Percentiles rank a stretch among this genome's conserved stretches.
These are phyloP conservation scores for Filosporella fistucella DNA, from an alignment of 495 filamentous ascomycete genomes.

Conservation along the genomic window DNA sequence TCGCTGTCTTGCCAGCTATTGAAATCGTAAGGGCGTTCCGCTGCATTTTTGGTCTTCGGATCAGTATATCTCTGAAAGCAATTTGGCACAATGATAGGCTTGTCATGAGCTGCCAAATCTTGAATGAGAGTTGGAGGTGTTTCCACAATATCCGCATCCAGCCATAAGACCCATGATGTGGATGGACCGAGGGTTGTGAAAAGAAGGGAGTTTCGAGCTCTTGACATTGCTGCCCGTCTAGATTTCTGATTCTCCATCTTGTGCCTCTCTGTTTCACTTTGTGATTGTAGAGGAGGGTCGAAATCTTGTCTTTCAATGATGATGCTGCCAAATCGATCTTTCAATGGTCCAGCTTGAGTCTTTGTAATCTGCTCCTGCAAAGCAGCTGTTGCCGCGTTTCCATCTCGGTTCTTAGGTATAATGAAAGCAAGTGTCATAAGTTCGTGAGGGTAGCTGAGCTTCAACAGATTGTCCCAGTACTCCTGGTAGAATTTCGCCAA, in stretches of 20 bases:
- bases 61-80: slow-evolving; percentile 91
- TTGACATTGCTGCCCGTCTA: slow-evolving; percentile 84
- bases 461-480: slow-evolving; percentile 94
- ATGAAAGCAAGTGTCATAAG: slow-evolving; percentile 96
- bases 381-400: slow-evolving; percentile 73
- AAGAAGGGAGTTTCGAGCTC: slow-evolving; percentile 86
- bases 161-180: slow-evolving; percentile 95
- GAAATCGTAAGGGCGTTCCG: slow-evolving; percentile 87
- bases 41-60: slow-evolving; percentile 57
- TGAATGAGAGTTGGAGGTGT: slow-evolving; percentile 83
- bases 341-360: slow-evolving; percentile 74
- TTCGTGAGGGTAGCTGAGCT: slow-evolving; percentile 84
- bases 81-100: slow-evolving; percentile 87
- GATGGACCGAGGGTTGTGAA: slow-evolving; percentile 96
- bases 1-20: slow-evolving; percentile 93
- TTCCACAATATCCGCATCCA: slow-evolving; percentile 90
- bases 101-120: slow-evolving; percentile 82
- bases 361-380: slow-evolving; percentile 80
- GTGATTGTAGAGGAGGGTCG: slow-evolving; percentile 72
- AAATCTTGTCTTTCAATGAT: slow-evolving; percentile 96
- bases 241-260: slow-evolving; percentile 84
- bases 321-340: slow-evolving; percentile 82
- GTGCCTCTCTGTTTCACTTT: slow-evolving; percentile 85
- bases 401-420: slow-evolving; percentile 83
- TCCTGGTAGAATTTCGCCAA: slow-evolving; percentile 87